Percentiles rank a stretch among this genome's conserved stretches.
Conservation (phyloP, 2,329 filamentous ascomycete genomes). For the Zarea fungicola region DNA sequence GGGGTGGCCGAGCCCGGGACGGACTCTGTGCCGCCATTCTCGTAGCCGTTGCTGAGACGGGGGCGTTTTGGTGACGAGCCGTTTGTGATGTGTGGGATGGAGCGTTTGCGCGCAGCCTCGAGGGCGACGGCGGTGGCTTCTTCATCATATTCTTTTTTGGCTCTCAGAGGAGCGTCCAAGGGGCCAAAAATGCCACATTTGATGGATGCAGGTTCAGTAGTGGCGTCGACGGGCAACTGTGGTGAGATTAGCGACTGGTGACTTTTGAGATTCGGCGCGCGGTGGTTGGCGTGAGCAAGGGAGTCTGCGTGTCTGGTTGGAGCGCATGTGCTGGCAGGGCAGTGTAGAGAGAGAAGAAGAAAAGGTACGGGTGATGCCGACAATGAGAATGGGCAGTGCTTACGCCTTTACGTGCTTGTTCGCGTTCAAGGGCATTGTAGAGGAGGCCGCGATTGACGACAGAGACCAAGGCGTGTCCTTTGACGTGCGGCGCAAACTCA, state of each 20-base stretch:
- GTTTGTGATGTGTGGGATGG: slow-evolving; percentile 43
- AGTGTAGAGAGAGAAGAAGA: background rate
- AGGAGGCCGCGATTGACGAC: slow-evolving; percentile 59
- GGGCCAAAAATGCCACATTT: slow-evolving; percentile 54
- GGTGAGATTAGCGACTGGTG: slow-evolving; percentile 1
- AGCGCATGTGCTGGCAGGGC: slow-evolving; percentile 5
- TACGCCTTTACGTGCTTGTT: slow-evolving; percentile 49
- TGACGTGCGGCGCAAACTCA: slow-evolving; percentile 59
- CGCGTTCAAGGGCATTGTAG: slow-evolving; percentile 55
- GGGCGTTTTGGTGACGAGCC: slow-evolving; percentile 55
- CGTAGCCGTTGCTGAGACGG: slow-evolving; percentile 58
- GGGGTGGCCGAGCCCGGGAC: slow-evolving; percentile 40
- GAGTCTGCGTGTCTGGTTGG: background rate
- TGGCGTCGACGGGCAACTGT: slow-evolving; percentile 46
- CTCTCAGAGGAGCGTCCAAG: slow-evolving; percentile 40
- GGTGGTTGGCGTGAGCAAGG: slow-evolving; percentile 2
- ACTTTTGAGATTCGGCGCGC: background rate
- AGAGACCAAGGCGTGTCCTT: slow-evolving; percentile 58
- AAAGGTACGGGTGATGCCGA: background rate
- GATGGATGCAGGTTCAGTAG: slow-evolving; percentile 41
- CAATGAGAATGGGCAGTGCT: slow-evolving; percentile 13
- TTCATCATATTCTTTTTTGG: slow-evolving; percentile 35
- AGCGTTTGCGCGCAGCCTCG: slow-evolving; percentile 46
- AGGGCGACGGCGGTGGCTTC: slow-evolving; percentile 32
- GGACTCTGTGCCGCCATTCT: slow-evolving; percentile 34